Evolutionary conservation across 305 asterid genomes (phyloP).

Genomic region (Fraxinus albicans): DNA sequence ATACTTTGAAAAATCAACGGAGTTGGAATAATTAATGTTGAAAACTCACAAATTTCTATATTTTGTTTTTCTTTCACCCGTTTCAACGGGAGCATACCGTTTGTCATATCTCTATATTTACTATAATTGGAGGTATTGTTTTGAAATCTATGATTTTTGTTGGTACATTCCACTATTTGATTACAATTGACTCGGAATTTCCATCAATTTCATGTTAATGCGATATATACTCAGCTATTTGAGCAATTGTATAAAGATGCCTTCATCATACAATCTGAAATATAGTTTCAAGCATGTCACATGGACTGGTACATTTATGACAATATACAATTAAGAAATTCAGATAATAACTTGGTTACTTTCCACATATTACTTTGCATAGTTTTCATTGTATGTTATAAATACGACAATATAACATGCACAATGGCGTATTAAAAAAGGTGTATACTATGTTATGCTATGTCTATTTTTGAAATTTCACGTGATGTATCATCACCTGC

Average conservation of each 20-base stretch:
- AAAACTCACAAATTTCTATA: background rate
- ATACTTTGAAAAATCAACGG: background rate
- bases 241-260: too few relatives aligned
- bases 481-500: too few relatives aligned
- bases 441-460: background rate
- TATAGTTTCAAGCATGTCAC: too few relatives aligned
- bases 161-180: background rate
- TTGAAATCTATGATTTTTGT: background rate
- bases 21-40: background rate
- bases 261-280: too few relatives aligned
- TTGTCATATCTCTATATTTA: background rate
- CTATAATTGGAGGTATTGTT: background rate
- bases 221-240: background rate
- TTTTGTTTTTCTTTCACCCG: background rate
- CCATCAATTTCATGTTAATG: background rate
- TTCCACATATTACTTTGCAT: too few relatives aligned
- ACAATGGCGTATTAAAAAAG: too few relatives aligned
- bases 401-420: background rate
- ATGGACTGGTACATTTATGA: too few relatives aligned
- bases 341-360: too few relatives aligned
- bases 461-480: too few relatives aligned
- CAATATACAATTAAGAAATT: too few relatives aligned
- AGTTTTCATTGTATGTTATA: background rate
- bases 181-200: background rate
- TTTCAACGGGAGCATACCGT: background rate